Evolutionary conservation across 371 early-diverging fungal genomes (phyloP).

Genomic region (Massospora cicadina): DNA sequence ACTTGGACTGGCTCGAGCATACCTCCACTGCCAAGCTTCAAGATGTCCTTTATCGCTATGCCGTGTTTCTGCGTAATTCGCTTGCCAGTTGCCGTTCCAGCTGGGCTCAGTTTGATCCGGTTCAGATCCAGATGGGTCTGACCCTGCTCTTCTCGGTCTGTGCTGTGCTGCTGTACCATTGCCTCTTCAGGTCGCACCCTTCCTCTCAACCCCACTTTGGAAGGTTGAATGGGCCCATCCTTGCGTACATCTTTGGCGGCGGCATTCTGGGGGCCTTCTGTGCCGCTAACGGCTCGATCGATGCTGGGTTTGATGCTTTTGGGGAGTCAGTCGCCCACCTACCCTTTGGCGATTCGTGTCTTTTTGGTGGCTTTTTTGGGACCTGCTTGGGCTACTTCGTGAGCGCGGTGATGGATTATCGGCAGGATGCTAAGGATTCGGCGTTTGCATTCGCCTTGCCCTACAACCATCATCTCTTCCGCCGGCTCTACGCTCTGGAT

Average conservation of each 20-base stretch:
- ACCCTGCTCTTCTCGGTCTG: slow-evolving; percentile 19
- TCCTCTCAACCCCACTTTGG: neutral
- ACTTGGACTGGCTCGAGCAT: slow-evolving; percentile 13
- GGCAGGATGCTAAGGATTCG: slow-evolving; percentile 17
- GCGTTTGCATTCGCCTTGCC: slow-evolving; percentile 9
- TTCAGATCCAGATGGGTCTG: slow-evolving; percentile 39
- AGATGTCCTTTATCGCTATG: slow-evolving; percentile 26
- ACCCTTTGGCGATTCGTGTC: neutral
- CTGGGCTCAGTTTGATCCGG: slow-evolving; percentile 85
- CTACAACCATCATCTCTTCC: neutral
- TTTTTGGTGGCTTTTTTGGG: slow-evolving; percentile 4
- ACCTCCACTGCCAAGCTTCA: slow-evolving; percentile 12
- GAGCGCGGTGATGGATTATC: slow-evolving; percentile 9
- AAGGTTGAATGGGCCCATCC: slow-evolving; percentile 7
- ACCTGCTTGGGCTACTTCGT: slow-evolving; percentile 14
- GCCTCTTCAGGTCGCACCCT: neutral
- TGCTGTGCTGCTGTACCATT: neutral
- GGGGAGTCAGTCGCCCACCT: neutral
- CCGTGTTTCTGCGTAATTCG: slow-evolving; percentile 37
- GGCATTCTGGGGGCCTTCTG: neutral
- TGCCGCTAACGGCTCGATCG: neutral
- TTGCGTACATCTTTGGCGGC: slow-evolving; percentile 1
- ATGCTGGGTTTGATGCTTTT: neutral
- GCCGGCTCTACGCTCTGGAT: neutral
- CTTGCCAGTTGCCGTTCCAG: slow-evolving; percentile 52